Base-by-base conservation (phyloP, 2,329 filamentous ascomycete genomes). In the Clarireedia sp. region DNA sequence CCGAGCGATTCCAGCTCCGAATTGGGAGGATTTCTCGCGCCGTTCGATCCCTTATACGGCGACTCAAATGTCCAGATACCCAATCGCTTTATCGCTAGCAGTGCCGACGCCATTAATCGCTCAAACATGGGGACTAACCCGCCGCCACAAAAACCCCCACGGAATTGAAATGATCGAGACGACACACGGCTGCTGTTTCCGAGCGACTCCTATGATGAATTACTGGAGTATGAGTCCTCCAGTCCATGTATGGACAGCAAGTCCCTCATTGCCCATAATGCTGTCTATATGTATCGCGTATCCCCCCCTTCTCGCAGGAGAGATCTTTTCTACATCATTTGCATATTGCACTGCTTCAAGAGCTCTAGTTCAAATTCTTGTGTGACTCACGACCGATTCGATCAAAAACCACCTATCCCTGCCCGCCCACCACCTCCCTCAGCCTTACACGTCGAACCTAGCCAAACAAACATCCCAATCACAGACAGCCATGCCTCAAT, bases 401-500 rank as follows among this genome's bases (percentile, higher is more conserved):
- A 33, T 10, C 29, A 14, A 33, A 3, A 23, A 9, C 23, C 48
- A 26, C 16, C 5, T 12, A 5, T 9, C 10, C 38, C 8, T 26
- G 10, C 4, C 24, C 29, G n/a, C n/a, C 23, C 10, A 14, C 5
- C 47, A 40, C n/a, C 36, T 14, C 14, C 16, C 36, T 17, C 26
- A 43, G 37, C 38, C 26, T 50, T 37, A n/a, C 37, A 43, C 17
- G 17, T 43, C n/a, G 21, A 19, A 43, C 40, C 21, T 19, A 43
- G 40, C 40, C 40, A 43, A 36, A 5, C n/a, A 24, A 12, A 24
- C 24, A 43, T 12, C 12, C 14, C 44, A 44, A n/a, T 33, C n/a
- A 12, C 29, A 17, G 6, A 36, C n/a, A n/a, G 8, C 12, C 16
- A 55, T 55, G 52, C 46, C 46, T 21, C 52, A 50, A 50, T 55